A percentile compares a stretch with the other conserved stretches of the same genome.
Evolutionary conservation across 2,329 filamentous ascomycete species (phyloP).

Genomic region (Bimuria novae-zelandiae): DNA sequence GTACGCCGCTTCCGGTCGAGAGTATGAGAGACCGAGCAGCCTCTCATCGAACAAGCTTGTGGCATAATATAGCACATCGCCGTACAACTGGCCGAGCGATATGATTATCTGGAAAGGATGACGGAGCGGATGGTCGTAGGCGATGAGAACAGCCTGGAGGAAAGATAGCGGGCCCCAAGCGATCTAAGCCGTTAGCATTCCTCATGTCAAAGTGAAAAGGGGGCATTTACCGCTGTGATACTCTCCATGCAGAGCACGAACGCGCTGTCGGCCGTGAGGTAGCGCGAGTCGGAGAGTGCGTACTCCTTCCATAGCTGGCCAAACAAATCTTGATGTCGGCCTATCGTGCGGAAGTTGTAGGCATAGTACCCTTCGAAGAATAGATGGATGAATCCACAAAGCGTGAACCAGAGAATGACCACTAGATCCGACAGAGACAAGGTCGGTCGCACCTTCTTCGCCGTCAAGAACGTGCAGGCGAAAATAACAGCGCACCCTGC

Average conservation of each 20-base stretch:
- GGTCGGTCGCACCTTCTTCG: constrained; percentile 58
- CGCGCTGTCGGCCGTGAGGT: constrained; percentile 73
- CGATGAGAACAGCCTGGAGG: constrained; percentile 59
- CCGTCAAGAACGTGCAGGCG: constrained; percentile 57
- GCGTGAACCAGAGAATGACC: constrained; percentile 74
- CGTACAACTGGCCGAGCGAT: constrained; percentile 67
- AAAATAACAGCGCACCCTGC: constrained; percentile 63
- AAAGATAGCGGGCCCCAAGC: constrained; percentile 67
- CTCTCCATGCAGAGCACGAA: constrained; percentile 89
- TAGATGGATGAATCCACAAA: constrained; percentile 75
- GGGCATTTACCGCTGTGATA: constrained; percentile 70
- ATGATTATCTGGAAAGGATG: constrained; percentile 65
- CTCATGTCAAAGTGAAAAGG: background rate
- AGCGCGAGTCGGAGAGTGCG: constrained; percentile 82
- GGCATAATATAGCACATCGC: constrained; percentile 67
- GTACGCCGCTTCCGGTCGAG: constrained; percentile 65
- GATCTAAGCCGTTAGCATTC: constrained; percentile 44
- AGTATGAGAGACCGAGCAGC: constrained; percentile 59
- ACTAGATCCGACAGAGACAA: constrained; percentile 60
- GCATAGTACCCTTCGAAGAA: constrained; percentile 89
- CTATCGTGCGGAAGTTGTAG: constrained; percentile 68
- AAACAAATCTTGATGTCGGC: constrained; percentile 71
- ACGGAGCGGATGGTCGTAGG: constrained; percentile 59
- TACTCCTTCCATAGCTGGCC: constrained; percentile 96
- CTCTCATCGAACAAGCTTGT: constrained; percentile 66